Conservation (phyloP, 2,329 filamentous ascomycete genomes). For the Diaporthe ilicicola region DNA sequence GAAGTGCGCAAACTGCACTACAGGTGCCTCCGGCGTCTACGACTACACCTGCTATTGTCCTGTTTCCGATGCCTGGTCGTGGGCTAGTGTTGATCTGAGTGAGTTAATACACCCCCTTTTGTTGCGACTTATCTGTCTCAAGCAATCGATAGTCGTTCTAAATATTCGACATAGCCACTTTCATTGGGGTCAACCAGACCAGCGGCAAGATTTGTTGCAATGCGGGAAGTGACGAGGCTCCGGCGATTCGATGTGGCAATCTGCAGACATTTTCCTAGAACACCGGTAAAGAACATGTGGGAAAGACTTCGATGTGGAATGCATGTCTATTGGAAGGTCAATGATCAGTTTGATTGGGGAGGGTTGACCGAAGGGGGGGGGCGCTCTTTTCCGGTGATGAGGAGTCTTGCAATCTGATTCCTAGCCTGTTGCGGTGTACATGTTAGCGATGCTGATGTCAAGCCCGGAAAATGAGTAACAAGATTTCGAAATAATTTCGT, state of each 20-base stretch:
- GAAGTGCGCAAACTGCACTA: constrained; percentile 1
- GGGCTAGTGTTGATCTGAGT: constrained; percentile 23
- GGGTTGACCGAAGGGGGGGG: neutral
- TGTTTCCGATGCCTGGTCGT: neutral
- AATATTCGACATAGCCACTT: neutral
- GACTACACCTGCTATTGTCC: constrained; percentile 25
- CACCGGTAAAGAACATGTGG: neutral
- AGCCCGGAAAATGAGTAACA: neutral
- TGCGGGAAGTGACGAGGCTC: constrained; percentile 9
- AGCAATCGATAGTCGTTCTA: neutral
- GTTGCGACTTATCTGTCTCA: neutral
- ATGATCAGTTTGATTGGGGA: neutral
- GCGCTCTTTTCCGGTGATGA: neutral
- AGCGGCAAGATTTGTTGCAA: constrained; percentile 29
- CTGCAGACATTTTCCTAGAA: neutral
- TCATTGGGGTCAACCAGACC: constrained; percentile 28
- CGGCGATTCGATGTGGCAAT: constrained; percentile 23
- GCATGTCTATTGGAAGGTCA: neutral
- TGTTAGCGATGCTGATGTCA: neutral
- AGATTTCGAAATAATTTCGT: neutral
- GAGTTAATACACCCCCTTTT: neutral
- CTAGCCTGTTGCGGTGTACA: neutral
- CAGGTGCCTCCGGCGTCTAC: neutral
- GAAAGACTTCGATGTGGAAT: neutral
- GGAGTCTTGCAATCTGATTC: neutral